These are phyloP conservation scores for Globisporangium perplexum DNA, from an alignment of 352 stramenopile species.

Conservation along the genomic window DNA sequence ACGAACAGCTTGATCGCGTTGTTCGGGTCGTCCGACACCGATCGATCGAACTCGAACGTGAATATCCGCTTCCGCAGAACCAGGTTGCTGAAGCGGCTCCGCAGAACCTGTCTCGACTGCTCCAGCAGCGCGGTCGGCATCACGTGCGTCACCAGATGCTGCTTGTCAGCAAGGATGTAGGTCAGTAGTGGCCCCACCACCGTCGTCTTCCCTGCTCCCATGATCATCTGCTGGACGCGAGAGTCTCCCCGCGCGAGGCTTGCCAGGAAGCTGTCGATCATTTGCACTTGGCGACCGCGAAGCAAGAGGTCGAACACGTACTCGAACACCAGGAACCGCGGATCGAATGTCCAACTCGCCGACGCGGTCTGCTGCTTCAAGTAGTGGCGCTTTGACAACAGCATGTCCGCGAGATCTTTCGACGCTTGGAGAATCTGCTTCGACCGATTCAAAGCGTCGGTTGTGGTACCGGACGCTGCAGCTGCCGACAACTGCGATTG, in stretches of 20 bases:
- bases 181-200: conserved; percentile 98
- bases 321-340: conserved; percentile 98
- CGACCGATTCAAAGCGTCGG: conserved; percentile 17
- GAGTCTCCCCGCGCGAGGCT: conserved; percentile 74
- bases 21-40: conserved; percentile 79
- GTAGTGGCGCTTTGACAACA: conserved; percentile 78
- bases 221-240: conserved; percentile 98
- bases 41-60: conserved; percentile 98
- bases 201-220: conserved; percentile 99
- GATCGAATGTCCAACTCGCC: conserved; percentile 89
- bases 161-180: conserved; percentile 95
- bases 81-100: conserved; percentile 95
- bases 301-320: conserved; percentile 99
- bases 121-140: conserved; percentile 98
- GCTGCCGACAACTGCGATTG: conserved; percentile 15
- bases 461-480: background rate
- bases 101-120: conserved; percentile 96
- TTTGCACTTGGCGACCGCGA: conserved; percentile 96
- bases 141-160: conserved; percentile 95
- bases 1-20: conserved; percentile 57
- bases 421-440: conserved; percentile 79
- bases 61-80: conserved; percentile 98
- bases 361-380: conserved; percentile 21
- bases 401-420: conserved; percentile 69
- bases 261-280: conserved; percentile 98